Evolutionary conservation across 352 stramenopile species (phyloP), one percentile per base, ranked within the genome.

Genomic region (Phytophthora citricola): DNA sequence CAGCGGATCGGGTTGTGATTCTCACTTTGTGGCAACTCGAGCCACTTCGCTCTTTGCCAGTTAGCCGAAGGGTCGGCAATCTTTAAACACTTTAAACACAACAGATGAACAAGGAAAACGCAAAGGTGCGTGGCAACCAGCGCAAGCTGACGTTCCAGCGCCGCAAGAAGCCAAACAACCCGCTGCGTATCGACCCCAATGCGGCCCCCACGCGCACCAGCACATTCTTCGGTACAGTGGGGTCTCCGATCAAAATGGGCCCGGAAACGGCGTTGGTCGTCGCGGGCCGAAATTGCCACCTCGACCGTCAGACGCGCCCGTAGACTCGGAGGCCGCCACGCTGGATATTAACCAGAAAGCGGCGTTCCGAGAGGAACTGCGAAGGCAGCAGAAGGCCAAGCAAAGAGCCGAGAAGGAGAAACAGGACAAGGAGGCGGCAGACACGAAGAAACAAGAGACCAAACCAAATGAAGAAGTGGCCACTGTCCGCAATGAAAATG

Each of bases 161-260:
- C 11, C 75, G 81, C 24, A 80, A 81, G 41, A 83, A 85, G 62
- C 65, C 75, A 6, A 32, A 40, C 38, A 63, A 65, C 31, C 43
- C 65, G 31, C 32, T 78, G 40, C 50, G 62, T 9, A 53, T 85
- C 10, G 76, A 85, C 52, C 73, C 76, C 1, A 63, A 72, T 32
- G 70, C 69, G 5, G 44, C 72, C 0, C 60, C 74, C 11, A 70
- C 75, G 9, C 72, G 76, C 29, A 84, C 81, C 26, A 88, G 67
- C 61, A 73, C 70, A 11, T 92, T 92, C 66, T 92, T 92, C 55
- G 83, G 81, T 22, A 90, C 83, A 0, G 80, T 90, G 27, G 83
- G 83, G 3, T 90, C 79, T 34, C 83, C 83, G 24, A 90, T 92
- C 48, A 89, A 89, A 58, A 89, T 90, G 79, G 73, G 68, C 9